These are phyloP conservation scores for Furcasterigmium sp. DNA, from an alignment of 2,329 filamentous ascomycete species.

Conservation along the genomic window DNA sequence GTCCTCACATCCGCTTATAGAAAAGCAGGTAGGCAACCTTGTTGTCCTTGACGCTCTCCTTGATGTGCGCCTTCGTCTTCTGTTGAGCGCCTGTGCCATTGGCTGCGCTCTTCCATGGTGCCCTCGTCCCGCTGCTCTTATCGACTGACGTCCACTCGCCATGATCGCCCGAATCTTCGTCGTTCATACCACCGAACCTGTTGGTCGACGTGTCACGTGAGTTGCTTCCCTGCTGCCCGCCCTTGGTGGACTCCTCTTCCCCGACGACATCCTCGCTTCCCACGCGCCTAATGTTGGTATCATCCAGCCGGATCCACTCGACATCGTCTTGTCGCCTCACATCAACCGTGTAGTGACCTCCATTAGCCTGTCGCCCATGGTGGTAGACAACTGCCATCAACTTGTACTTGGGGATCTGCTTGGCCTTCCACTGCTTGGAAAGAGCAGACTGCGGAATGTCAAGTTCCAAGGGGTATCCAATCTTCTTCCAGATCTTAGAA, in stretches of 20 bases:
- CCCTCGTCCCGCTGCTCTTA: constrained; percentile 60
- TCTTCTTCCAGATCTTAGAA: constrained; percentile 97
- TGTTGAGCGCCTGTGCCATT: constrained; percentile 50
- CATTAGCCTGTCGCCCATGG: constrained; percentile 93
- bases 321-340: constrained; percentile 88
- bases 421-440: constrained; percentile 64
- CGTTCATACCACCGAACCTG: constrained; percentile 66
- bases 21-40: constrained; percentile 97
- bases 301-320: constrained; percentile 94
- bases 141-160: constrained; percentile 79
- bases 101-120: constrained; percentile 60
- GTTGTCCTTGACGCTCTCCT: constrained; percentile 76
- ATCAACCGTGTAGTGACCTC: constrained; percentile 97
- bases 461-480: constrained; percentile 90
- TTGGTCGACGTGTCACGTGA: constrained; percentile 50
- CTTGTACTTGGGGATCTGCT: constrained; percentile 74
- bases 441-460: constrained; percentile 91
- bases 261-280: constrained; percentile 83
- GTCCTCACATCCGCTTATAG: constrained; percentile 67
- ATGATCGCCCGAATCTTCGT: constrained; percentile 63
- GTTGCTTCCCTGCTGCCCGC: constrained; percentile 51
- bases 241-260: constrained; percentile 65
- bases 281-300: constrained; percentile 83
- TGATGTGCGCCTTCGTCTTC: constrained; percentile 48
- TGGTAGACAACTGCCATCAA: constrained; percentile 93